Conservation (phyloP, 2,329 filamentous ascomycete species). For the Phoma sp. region DNA sequence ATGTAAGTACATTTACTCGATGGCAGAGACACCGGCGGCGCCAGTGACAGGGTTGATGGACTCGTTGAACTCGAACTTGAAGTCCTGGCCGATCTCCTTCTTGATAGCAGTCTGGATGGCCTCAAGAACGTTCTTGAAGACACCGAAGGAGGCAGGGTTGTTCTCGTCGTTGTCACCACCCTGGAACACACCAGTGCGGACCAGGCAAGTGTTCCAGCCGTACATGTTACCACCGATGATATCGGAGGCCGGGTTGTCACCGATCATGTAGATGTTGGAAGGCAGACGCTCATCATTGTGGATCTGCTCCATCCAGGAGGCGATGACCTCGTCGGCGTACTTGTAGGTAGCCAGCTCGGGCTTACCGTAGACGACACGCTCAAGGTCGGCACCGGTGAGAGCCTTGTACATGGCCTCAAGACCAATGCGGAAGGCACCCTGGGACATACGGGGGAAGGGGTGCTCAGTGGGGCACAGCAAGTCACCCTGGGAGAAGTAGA, state of each 20-base stretch:
- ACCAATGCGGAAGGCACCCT: slow-evolving; percentile 77
- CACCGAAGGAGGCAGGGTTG: slow-evolving; percentile 79
- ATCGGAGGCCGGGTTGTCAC: slow-evolving; percentile 77
- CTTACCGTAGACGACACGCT: slow-evolving; percentile 80
- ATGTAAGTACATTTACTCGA: slow-evolving; percentile 57
- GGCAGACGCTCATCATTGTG: slow-evolving; percentile 75
- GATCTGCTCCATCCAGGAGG: slow-evolving; percentile 77
- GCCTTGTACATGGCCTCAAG: slow-evolving; percentile 78
- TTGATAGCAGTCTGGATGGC: slow-evolving; percentile 72
- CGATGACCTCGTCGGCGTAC: slow-evolving; percentile 77
- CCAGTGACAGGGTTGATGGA: slow-evolving; percentile 72
- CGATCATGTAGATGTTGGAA: slow-evolving; percentile 77
- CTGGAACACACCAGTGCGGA: slow-evolving; percentile 80
- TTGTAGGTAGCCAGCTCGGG: slow-evolving; percentile 79
- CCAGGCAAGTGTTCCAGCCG: slow-evolving; percentile 81
- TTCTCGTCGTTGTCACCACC: slow-evolving; percentile 77
- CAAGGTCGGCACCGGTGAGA: slow-evolving; percentile 72
- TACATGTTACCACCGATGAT: slow-evolving; percentile 82
- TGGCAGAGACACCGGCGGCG: slow-evolving; percentile 61
- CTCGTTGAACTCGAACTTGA: slow-evolving; percentile 76
- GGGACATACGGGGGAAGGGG: slow-evolving; percentile 73
- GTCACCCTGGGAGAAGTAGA: slow-evolving; percentile 75
- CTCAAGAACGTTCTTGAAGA: slow-evolving; percentile 76
- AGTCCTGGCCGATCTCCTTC: slow-evolving; percentile 76
- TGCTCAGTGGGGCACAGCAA: slow-evolving; percentile 66